Conservation (phyloP, 495 filamentous ascomycete genomes). For the Paragyromitra xinjiangensis region DNA sequence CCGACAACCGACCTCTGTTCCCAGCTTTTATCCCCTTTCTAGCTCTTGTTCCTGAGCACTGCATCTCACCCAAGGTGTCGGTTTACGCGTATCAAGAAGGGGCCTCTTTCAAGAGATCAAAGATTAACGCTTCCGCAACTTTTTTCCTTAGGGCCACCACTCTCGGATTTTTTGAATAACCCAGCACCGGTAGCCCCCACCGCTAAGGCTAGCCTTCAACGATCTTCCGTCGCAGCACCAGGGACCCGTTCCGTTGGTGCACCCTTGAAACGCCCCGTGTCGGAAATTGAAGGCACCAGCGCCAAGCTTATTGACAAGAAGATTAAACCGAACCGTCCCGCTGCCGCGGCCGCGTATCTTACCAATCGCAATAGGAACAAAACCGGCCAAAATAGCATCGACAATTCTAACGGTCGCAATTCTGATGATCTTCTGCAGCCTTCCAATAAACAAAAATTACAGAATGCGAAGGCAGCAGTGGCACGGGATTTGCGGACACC, state of each 20-base stretch:
- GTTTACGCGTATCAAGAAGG: conserved; percentile 40
- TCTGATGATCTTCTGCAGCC: conserved; percentile 26
- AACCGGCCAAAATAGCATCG: conserved; percentile 3
- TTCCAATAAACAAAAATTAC: conserved; percentile 31
- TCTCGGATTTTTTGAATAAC: conserved; percentile 55
- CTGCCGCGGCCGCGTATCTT: conserved; percentile 37
- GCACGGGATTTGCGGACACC: conserved; percentile 57
- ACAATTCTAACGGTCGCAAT: conserved; percentile 10
- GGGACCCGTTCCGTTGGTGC: conserved; percentile 52
- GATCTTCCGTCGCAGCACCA: conserved; percentile 44
- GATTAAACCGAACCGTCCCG: conserved; percentile 43
- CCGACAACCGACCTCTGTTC: conserved; percentile 56
- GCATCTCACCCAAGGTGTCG: conserved; percentile 46
- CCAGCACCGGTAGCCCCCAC: conserved; percentile 34
- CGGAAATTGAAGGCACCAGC: conserved; percentile 52
- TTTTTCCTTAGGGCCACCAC: conserved; percentile 51
- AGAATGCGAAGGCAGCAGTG: conserved; percentile 37
- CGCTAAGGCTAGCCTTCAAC: conserved; percentile 30
- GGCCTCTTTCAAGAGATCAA: conserved; percentile 24
- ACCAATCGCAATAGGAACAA: conserved; percentile 37
- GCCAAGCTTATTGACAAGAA: conserved; percentile 44
- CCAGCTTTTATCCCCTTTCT: conserved; percentile 38
- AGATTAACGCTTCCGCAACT: conserved; percentile 35
- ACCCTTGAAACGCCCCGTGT: conserved; percentile 56
- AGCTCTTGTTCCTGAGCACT: conserved; percentile 17